phyloP scores from a whole-genome alignment of 192 early-diverging fungal genomes.

The Backusella luteola region DNA sequence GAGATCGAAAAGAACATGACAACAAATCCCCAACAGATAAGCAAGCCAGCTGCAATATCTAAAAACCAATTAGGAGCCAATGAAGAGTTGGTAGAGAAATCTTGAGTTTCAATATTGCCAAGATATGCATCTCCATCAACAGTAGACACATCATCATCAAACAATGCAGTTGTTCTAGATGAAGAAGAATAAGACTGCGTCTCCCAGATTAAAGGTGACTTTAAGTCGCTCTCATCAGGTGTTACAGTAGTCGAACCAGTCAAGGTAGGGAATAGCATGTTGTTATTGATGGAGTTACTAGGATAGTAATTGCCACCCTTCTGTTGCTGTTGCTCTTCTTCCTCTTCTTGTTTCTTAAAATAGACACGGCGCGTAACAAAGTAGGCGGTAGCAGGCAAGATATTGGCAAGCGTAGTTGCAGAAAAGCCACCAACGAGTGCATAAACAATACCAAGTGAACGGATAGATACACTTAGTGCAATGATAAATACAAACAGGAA shows the following conservation, averaged over 20 bases:
- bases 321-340: neutral
- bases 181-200: conserved; percentile 8
- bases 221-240: conserved; percentile 1
- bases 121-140: conserved; percentile 10
- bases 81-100: neutral
- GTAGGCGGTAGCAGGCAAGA: conserved; percentile 44
- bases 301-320: neutral
- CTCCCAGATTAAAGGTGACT: conserved; percentile 5
- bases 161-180: neutral
- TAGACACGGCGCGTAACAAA: conserved; percentile 35
- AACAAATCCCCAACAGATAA: conserved; percentile 46
- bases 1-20: conserved; percentile 44
- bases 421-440: conserved; percentile 50
- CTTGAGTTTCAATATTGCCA: neutral
- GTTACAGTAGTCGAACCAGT: neutral
- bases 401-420: conserved; percentile 47
- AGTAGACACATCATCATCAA: conserved; percentile 16
- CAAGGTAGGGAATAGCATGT: conserved; percentile 12
- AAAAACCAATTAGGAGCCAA: conserved; percentile 28
- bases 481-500: conserved; percentile 35
- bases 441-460: conserved; percentile 45
- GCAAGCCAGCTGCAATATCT: conserved; percentile 42
- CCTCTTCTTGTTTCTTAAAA: neutral
- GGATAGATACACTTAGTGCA: conserved; percentile 33
- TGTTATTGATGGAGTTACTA: neutral